Evolutionary conservation across 2,329 filamentous ascomycete species (phyloP).

Genomic region (Hansfordia pulvinata): DNA sequence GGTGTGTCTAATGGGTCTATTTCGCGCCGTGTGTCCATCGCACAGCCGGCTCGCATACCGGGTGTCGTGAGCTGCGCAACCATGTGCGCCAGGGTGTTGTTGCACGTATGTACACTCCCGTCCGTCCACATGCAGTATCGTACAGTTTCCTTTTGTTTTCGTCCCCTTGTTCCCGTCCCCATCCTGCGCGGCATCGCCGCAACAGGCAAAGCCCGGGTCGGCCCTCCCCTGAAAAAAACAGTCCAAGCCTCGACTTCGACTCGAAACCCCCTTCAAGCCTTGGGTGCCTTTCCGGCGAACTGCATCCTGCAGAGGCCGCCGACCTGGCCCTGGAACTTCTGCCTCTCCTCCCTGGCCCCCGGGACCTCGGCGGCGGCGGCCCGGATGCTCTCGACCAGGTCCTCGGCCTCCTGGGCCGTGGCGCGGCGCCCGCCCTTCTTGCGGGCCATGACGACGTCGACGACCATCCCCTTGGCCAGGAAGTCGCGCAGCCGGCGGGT

Average conservation of each 20-base stretch:
- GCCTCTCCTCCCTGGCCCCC: conserved; percentile 22
- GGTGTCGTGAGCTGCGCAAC: too few species aligned
- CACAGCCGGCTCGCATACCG: too few species aligned
- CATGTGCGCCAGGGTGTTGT: too few species aligned
- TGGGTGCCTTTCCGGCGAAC: conserved; percentile 19
- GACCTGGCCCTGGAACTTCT: conserved; percentile 24
- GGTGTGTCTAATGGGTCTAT: too few species aligned
- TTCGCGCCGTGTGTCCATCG: too few species aligned
- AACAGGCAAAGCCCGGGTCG: too few species aligned
- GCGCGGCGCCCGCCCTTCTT: conserved; percentile 51
- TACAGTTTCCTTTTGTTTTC: too few species aligned
- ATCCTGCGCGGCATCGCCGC: too few species aligned
- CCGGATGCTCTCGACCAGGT: conserved; percentile 37
- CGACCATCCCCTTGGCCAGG: conserved; percentile 58
- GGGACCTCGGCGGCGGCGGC: conserved; percentile 11
- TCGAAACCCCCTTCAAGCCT: conserved; percentile 1
- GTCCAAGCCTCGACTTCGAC: not conserved
- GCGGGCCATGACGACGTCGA: conserved; percentile 59
- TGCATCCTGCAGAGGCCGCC: conserved; percentile 20
- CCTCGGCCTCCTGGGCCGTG: conserved; percentile 44
- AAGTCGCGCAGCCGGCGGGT: conserved; percentile 56
- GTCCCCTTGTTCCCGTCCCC: too few species aligned
- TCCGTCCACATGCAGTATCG: too few species aligned
- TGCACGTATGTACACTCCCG: too few species aligned
- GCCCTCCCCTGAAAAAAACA: too few species aligned